Conservation (phyloP, 2,329 filamentous ascomycete species). For the Emericellopsis cladophorae region DNA sequence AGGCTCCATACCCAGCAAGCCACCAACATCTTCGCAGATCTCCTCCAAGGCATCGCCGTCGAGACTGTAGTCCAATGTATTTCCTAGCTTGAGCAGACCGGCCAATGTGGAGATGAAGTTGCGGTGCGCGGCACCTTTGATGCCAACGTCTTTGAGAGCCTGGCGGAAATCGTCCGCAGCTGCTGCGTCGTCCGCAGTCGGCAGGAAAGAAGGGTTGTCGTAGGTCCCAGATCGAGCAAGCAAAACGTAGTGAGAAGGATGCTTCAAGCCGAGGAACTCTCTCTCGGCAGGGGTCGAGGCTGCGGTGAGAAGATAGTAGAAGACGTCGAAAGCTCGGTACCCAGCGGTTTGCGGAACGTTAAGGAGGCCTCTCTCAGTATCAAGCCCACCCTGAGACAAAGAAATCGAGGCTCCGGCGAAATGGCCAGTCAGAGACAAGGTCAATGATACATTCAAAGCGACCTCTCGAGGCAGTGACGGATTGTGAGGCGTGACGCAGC, state of each 20-base stretch:
- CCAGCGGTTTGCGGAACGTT: conserved; percentile 69
- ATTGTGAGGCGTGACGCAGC: conserved; percentile 79
- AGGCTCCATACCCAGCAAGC: conserved; percentile 74
- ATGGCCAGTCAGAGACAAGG: conserved; percentile 68
- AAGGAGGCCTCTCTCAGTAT: conserved; percentile 68
- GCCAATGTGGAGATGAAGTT: conserved; percentile 78
- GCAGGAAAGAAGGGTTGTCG: conserved; percentile 73
- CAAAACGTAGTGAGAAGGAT: conserved; percentile 63
- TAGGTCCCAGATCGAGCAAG: conserved; percentile 79
- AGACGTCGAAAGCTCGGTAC: conserved; percentile 90
- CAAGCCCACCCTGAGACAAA: conserved; percentile 76
- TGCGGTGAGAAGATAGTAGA: conserved; percentile 92
- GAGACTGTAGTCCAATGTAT: conserved; percentile 73
- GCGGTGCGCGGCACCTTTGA: conserved; percentile 74
- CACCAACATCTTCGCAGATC: conserved; percentile 80
- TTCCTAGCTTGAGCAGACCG: conserved; percentile 80
- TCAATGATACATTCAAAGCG: conserved; percentile 69
- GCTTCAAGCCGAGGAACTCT: conserved; percentile 74
- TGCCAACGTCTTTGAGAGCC: conserved; percentile 80
- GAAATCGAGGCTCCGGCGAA: conserved; percentile 64
- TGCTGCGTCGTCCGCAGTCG: conserved; percentile 83
- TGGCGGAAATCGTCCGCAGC: conserved; percentile 86
- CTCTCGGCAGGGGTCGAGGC: conserved; percentile 79
- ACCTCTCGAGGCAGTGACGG: conserved; percentile 73
- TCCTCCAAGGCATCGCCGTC: conserved; percentile 78